These are phyloP conservation scores for Jacaranda mimosifolia DNA, from an alignment of 257 asterid species.

Conservation along the genomic window DNA sequence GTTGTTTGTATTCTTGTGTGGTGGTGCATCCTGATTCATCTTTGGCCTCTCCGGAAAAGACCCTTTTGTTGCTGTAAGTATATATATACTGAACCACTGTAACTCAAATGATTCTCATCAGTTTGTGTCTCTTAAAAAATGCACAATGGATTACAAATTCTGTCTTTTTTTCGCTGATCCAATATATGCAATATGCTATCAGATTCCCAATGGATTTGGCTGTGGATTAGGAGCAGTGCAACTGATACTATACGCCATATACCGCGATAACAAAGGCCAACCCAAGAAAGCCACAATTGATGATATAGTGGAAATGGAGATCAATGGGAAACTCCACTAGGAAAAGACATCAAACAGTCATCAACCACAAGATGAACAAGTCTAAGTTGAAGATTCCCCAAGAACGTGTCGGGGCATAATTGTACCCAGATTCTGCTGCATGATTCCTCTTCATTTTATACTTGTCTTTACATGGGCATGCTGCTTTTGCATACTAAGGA, in stretches of 20 bases:
- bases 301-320: slow-evolving; percentile 39
- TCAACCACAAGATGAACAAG: slow-evolving; percentile 47
- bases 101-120: neutral
- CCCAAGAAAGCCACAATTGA: slow-evolving; percentile 31
- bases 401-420: neutral
- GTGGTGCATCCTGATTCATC: slow-evolving; percentile 80
- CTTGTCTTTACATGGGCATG: neutral
- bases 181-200: slow-evolving; percentile 19
- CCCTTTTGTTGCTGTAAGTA: slow-evolving; percentile 83
- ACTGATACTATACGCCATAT: slow-evolving; percentile 71
- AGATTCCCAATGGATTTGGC: slow-evolving; percentile 90
- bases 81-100: neutral
- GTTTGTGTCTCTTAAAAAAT: neutral
- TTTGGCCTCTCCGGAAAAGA: slow-evolving; percentile 82
- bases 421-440: neutral
- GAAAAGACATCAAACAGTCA: slow-evolving; percentile 34
- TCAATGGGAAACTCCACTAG: slow-evolving; percentile 37
- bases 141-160: no score
- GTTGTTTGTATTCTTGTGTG: slow-evolving; percentile 74
- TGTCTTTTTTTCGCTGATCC: no score
- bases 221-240: slow-evolving; percentile 75
- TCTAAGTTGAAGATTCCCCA: slow-evolving; percentile 4
- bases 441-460: neutral
- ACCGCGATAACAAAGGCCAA: slow-evolving; percentile 62
- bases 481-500: neutral